These are phyloP conservation scores for Podaxis sp. DNA, from an alignment of 768 basidiomycete species.

Conservation along the genomic window DNA sequence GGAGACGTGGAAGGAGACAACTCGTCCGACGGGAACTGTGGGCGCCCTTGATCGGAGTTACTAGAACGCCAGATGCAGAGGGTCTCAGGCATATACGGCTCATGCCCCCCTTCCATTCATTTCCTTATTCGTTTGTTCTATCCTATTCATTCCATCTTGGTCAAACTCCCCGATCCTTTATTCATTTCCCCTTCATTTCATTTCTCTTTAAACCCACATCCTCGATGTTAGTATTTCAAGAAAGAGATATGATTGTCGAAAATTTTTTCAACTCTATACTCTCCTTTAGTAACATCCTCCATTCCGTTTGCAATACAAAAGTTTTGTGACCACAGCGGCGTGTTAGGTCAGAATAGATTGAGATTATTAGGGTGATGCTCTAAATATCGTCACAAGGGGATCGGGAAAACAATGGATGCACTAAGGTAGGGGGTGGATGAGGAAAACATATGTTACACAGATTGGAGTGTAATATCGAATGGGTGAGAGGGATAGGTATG, in stretches of 20 bases:
- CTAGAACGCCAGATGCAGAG: conserved; percentile 39
- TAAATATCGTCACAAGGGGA: not conserved
- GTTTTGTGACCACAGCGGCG: not conserved
- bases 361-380: not conserved
- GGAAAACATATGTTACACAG: not conserved
- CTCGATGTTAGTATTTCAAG: not conserved
- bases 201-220: not conserved
- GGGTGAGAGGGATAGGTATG: not conserved
- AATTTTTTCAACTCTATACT: conserved; percentile 1
- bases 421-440: not conserved
- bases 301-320: not conserved
- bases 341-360: not conserved
- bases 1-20: conserved; percentile 21
- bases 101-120: not conserved
- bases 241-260: not conserved
- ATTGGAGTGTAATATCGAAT: not conserved
- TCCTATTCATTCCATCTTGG: conserved; percentile 2
- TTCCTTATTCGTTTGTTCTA: not conserved
- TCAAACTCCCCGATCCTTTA: not conserved
- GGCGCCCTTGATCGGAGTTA: conserved; percentile 30
- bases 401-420: not conserved
- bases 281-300: not conserved
- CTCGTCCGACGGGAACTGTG: conserved; percentile 17
- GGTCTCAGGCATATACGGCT: conserved; percentile 3
- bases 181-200: not conserved